phyloP scores from a whole-genome alignment of 257 asterid species.

The Rubia yunnanensis region DNA sequence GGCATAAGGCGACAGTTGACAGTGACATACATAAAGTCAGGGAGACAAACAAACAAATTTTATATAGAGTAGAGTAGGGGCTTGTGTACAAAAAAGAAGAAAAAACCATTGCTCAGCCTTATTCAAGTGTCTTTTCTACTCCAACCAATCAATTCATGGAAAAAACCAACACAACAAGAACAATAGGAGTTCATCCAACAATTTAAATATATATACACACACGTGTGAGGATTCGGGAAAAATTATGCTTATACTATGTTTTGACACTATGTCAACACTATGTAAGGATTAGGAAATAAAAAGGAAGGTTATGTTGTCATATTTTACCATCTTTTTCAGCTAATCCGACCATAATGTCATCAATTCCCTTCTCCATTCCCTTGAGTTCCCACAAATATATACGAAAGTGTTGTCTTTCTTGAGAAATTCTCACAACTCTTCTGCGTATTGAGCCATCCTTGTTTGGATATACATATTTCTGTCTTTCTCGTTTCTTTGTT shows the following conservation, averaged over 20 bases:
- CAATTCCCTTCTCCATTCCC: slow-evolving; percentile 97
- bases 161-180: too few species aligned
- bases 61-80: slow-evolving; percentile 8
- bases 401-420: slow-evolving; percentile 88
- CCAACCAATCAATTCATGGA: slow-evolving; percentile 80
- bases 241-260: background rate
- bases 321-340: slow-evolving; percentile 82
- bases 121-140: slow-evolving; percentile 80
- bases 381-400: slow-evolving; percentile 96
- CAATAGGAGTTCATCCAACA: background rate
- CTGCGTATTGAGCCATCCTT: slow-evolving; percentile 91
- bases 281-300: too few species aligned
- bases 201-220: background rate
- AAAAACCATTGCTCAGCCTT: slow-evolving; percentile 79
- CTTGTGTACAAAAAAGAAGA: slow-evolving; percentile 41
- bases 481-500: slow-evolving; percentile 71
- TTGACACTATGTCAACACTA: background rate
- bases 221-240: background rate
- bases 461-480: slow-evolving; percentile 98
- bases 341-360: slow-evolving; percentile 70
- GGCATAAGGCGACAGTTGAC: too few species aligned
- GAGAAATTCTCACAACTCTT: slow-evolving; percentile 83
- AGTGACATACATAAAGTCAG: too few species aligned
- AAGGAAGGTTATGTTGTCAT: background rate
- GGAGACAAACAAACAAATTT: too few species aligned